Percentiles rank a stretch among this genome's conserved stretches.
These are phyloP conservation scores for Gyromitra esculenta DNA, from an alignment of 2,329 filamentous ascomycete genomes.

Conservation along the genomic window DNA sequence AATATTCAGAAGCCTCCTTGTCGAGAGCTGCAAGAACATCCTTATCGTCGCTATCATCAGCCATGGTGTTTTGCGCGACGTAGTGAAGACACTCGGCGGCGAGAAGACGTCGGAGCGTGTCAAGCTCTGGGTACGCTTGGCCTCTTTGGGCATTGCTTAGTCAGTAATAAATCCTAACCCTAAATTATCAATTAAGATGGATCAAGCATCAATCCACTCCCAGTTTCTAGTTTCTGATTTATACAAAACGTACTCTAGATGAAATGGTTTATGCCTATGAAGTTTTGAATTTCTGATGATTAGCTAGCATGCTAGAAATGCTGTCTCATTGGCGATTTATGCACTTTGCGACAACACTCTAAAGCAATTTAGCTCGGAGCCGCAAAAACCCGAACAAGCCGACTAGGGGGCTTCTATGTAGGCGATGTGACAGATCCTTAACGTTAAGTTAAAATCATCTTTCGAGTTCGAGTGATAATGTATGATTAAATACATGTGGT, in stretches of 20 bases:
- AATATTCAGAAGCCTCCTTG: slow-evolving; percentile 57
- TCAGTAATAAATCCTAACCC: slow-evolving; percentile 39
- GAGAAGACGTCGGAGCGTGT: slow-evolving; percentile 35
- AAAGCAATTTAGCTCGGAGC: no score
- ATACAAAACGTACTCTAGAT: slow-evolving; percentile 2
- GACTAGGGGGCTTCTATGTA: no score
- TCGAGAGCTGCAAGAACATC: slow-evolving; percentile 57
- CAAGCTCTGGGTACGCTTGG: slow-evolving; percentile 22
- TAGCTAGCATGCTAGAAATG: not conserved
- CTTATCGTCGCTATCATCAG: slow-evolving; percentile 55
- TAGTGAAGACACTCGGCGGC: slow-evolving; percentile 9
- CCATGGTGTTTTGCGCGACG: slow-evolving; percentile 35
- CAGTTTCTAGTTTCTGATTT: slow-evolving; percentile 3
- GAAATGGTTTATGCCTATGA: slow-evolving; percentile 3
- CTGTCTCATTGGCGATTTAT: not conserved
- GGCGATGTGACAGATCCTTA: no score
- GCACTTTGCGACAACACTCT: not conserved
- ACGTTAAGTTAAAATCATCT: no score
- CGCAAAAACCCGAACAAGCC: no score
- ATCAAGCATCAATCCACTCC: not conserved
- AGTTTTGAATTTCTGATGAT: not conserved
- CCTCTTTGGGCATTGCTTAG: slow-evolving; percentile 17
- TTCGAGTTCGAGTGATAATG: no score
- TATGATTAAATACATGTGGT: no score
- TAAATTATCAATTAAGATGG: slow-evolving; percentile 6